Percentiles rank a stretch among this genome's conserved stretches.
Evolutionary conservation across 345 rosid genomes (phyloP).

Genomic region (Brassica napus): DNA sequence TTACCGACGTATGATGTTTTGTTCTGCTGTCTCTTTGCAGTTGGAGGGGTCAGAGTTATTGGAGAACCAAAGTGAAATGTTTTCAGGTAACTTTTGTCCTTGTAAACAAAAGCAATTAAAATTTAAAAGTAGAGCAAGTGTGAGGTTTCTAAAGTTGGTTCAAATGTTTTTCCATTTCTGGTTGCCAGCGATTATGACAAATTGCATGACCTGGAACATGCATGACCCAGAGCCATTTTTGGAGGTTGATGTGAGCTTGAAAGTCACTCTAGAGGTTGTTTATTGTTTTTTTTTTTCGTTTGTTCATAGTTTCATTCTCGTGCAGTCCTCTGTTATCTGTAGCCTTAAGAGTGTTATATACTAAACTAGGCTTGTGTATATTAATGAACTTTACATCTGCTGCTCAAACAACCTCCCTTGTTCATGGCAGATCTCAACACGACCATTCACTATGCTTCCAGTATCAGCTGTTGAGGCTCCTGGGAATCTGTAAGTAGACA

Average conservation of each 20-base stretch:
- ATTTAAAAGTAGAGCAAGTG: neutral
- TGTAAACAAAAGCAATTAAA: neutral
- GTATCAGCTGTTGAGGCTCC: conserved; percentile 72
- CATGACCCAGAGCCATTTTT: conserved; percentile 57
- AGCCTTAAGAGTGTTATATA: conserved; percentile 5
- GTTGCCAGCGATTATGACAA: conserved; percentile 67
- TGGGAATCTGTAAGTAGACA: conserved; percentile 70
- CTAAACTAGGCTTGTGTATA: neutral
- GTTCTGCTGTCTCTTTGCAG: conserved; percentile 40
- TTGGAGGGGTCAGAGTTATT: conserved; percentile 71
- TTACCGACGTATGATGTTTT: neutral
- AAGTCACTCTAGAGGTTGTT: conserved; percentile 69
- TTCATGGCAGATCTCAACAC: conserved; percentile 60
- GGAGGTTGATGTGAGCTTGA: conserved; percentile 70
- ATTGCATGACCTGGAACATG: conserved; percentile 70
- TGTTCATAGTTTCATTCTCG: neutral
- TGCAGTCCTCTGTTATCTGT: neutral
- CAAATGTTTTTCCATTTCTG: neutral
- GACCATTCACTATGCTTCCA: conserved; percentile 70
- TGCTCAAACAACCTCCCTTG: neutral
- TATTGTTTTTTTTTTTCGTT: neutral
- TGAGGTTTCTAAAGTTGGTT: conserved; percentile 12
- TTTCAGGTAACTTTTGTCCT: conserved; percentile 55
- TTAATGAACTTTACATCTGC: neutral
- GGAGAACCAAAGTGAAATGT: conserved; percentile 67